Percentiles rank a stretch among this genome's conserved stretches.
Conservation (phyloP, 2,329 filamentous ascomycete genomes). For the Clarireedia paspali region DNA sequence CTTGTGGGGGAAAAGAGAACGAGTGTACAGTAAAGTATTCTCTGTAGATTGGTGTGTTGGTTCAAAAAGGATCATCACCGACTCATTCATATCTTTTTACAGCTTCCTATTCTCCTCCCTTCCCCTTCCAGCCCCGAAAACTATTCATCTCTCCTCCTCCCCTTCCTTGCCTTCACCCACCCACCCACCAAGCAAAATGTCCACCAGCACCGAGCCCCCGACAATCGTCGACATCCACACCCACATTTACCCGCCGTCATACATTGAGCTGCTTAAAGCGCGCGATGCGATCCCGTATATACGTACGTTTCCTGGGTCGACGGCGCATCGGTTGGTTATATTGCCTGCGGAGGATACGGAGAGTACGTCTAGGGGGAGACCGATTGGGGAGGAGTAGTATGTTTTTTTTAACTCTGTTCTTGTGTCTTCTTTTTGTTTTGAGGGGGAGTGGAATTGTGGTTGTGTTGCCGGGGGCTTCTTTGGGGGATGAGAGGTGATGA, state of each 20-base stretch:
- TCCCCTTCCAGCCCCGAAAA: too few relatives aligned
- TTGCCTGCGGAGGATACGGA: conserved; percentile 49
- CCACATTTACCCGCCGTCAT: conserved; percentile 61
- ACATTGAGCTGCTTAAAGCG: conserved; percentile 52
- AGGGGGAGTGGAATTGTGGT: too few relatives aligned
- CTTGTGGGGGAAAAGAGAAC: too few relatives aligned
- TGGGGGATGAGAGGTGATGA: too few relatives aligned
- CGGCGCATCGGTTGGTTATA: conserved; percentile 59
- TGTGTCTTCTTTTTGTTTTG: too few relatives aligned
- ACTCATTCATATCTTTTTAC: too few relatives aligned
- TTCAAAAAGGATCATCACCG: too few relatives aligned
- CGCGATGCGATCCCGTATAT: conserved; percentile 62
- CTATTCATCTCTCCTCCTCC: neutral
- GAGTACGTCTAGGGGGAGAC: conserved; percentile 62
- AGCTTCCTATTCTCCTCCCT: neutral
- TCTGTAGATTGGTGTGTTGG: too few relatives aligned
- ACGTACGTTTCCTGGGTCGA: conserved; percentile 50
- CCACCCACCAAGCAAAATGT: conserved; percentile 2
- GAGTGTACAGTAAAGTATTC: too few relatives aligned
- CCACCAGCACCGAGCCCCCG: conserved; percentile 30
- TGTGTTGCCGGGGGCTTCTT: too few relatives aligned
- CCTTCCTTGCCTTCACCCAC: conserved; percentile 3
- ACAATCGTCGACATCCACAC: conserved; percentile 59
- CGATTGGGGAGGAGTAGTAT: conserved; percentile 76
- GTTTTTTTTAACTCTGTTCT: neutral